phyloP scores from a whole-genome alignment of 305 asterid species.

The Striga hermonthica region DNA sequence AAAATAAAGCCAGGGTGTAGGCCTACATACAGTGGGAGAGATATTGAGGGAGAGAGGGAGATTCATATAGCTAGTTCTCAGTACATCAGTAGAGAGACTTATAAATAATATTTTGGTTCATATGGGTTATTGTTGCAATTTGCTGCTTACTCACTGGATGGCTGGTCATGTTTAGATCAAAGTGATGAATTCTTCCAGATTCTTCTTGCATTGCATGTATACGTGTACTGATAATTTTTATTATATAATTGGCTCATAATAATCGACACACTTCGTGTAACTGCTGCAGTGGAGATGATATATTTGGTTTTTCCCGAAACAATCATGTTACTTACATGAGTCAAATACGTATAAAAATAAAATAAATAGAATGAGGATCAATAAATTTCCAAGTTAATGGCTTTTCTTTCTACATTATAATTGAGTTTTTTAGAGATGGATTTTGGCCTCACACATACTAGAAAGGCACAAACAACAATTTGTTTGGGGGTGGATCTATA shows the following conservation, averaged over 20 bases:
- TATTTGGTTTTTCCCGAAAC: conserved; percentile 1
- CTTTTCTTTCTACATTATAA: conserved; percentile 10
- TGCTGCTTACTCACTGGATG: conserved; percentile 14
- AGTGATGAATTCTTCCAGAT: not conserved
- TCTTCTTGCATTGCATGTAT: conserved; percentile 15
- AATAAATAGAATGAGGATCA: not conserved
- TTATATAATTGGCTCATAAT: not conserved
- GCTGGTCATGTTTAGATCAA: not conserved
- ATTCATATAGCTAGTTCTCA: not conserved
- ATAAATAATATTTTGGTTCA: not conserved
- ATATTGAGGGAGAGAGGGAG: not conserved
- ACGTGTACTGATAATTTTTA: conserved; percentile 6
- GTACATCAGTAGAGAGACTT: not conserved
- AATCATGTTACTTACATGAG: not conserved
- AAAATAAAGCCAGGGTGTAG: not conserved
- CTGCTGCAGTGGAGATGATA: not conserved
- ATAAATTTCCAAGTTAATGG: not conserved
- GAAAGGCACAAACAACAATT: conserved; percentile 9
- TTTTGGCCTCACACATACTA: conserved; percentile 8
- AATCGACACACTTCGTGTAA: not conserved
- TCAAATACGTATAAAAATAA: not conserved
- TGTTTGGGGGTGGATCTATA: not conserved
- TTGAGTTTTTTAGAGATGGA: conserved; percentile 19
- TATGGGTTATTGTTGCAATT: conserved; percentile 12
- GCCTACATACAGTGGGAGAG: not conserved